A percentile compares a stretch with the other conserved stretches of the same genome.
Evolutionary conservation across 192 early-diverging fungal species (phyloP).

Genomic region (Geosiphon pyriformis): DNA sequence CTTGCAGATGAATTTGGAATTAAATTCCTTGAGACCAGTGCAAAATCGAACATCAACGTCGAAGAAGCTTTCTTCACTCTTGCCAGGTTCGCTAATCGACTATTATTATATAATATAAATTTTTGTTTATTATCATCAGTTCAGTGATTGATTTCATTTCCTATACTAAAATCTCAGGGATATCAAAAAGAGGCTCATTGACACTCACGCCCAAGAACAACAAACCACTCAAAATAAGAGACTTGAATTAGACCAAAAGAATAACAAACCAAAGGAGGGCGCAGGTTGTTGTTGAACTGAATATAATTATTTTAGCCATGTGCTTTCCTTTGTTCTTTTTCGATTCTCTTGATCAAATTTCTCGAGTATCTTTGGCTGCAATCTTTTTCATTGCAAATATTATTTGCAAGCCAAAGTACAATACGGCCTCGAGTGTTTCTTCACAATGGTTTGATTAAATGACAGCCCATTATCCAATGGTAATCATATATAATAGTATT

Average conservation of each 20-base stretch:
- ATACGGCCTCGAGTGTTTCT: too few species aligned
- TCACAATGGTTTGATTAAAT: too few species aligned
- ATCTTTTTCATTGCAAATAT: too few species aligned
- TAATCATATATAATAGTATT: too few species aligned
- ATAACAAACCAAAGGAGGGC: too few species aligned
- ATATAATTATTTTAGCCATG: too few species aligned
- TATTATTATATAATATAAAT: constrained; percentile 26
- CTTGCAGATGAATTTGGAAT: constrained; percentile 92
- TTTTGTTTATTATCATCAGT: background rate
- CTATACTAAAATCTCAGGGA: constrained; percentile 53
- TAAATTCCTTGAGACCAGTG: constrained; percentile 95
- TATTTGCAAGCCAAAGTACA: too few species aligned
- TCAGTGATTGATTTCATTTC: background rate
- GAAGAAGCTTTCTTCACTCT: constrained; percentile 98
- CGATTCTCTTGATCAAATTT: too few species aligned
- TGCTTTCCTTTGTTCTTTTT: too few species aligned
- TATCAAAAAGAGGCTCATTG: constrained; percentile 97
- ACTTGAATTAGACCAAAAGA: background rate
- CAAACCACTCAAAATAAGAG: constrained; percentile 24
- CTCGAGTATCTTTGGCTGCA: too few species aligned
- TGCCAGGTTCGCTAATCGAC: constrained; percentile 59
- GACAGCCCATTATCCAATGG: too few species aligned
- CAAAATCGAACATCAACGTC: constrained; percentile 95
- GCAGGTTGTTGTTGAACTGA: too few species aligned
- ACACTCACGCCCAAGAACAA: constrained; percentile 52